Evolutionary conservation across 306 rosid species (phyloP), one percentile per base, ranked within the genome.

Genomic region (Luffa acutangula): DNA sequence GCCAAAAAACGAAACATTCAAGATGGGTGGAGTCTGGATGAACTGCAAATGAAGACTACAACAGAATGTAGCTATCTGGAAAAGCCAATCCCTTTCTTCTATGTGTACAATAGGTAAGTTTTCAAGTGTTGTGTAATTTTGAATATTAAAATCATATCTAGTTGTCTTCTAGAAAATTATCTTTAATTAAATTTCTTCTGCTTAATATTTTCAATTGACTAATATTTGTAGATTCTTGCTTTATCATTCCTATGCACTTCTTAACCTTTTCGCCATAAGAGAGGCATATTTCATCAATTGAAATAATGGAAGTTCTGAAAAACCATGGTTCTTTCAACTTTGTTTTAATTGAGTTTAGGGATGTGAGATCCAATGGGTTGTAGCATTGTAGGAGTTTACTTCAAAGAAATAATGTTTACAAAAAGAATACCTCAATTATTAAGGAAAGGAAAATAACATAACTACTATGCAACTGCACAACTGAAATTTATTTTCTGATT

Each of bases 31-130:
- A 90, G 67, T 85, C 80, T 93, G 81, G 83, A 87, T 80, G 97
- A 91, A 83, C 88, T 95, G 81, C 93, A 91, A 84, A 95, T 89
- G 97, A 95, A 91, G 90, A 95, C 97, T 79, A 92, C 97, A 5
- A 84, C 96, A 17, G 97, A 93, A 85, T 91, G 93, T 77, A 77
- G 90, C 85, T 95, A 93, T 90, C 88, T 95, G 41, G 93, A 91
- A 75, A 90, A 91, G 48, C 83, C 93, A 72, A 82, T 95, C 78
- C 80, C 97, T 71, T 95, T 89, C 90, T 93, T 95, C 83, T 95
- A 92, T 88, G 86, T 95, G 85, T 95, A 95, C 87, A 88, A 92
- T 12, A 93, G 97, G 98, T 91, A 89, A 80, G 80, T 75, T 52
- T 77, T 84, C 25, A 42, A 43, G 4, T 69, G 21, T 39, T 66